Percentiles rank a stretch among this genome's conserved stretches.
Evolutionary conservation across 768 basidiomycete species (phyloP).

Genomic region (Termitomyces sp.): DNA sequence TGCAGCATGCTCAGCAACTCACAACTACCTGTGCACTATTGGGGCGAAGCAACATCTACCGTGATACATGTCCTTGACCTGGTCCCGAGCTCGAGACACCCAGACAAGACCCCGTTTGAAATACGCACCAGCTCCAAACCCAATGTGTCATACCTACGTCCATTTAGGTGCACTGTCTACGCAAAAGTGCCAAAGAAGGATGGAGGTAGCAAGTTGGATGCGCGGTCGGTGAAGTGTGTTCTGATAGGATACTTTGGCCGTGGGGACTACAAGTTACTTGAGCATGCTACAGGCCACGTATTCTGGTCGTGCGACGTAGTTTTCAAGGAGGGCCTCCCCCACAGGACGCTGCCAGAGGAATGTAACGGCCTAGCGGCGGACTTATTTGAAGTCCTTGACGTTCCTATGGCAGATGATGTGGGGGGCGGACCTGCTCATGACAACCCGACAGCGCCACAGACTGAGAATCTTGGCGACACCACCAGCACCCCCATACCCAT

Average conservation of each 20-base stretch:
- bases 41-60: neutral
- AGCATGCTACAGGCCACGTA: neutral
- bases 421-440: too few relatives aligned
- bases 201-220: neutral
- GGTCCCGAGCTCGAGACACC: neutral
- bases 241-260: neutral
- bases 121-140: neutral
- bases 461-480: too few relatives aligned
- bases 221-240: neutral
- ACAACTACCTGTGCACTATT: neutral
- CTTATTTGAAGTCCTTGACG: neutral
- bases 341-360: neutral
- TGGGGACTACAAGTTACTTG: conserved; percentile 4
- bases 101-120: neutral
- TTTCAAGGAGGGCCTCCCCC: neutral
- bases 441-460: too few relatives aligned
- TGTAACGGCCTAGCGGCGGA: neutral
- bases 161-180: neutral
- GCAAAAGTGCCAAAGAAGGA: neutral
- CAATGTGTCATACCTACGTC: neutral
- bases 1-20: neutral
- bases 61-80: neutral
- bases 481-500: too few relatives aligned
- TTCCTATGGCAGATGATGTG: too few relatives aligned
- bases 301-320: neutral